These are phyloP conservation scores for Fusarium nisikadoi DNA, from an alignment of 2,329 filamentous ascomycete genomes.

Conservation along the genomic window DNA sequence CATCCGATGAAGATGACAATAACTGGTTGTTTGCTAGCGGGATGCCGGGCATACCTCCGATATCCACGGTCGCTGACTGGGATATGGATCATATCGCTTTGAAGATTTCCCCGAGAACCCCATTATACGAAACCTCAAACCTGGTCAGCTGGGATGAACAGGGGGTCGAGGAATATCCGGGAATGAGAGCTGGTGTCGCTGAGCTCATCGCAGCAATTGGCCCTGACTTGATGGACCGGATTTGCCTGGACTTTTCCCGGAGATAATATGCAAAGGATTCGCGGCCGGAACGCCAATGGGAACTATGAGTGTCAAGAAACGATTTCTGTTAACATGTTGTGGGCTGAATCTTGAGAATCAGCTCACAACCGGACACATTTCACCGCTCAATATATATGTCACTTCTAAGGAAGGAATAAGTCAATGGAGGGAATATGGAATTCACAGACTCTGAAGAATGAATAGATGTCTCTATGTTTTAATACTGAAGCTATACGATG, in stretches of 20 bases:
- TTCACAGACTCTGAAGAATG: neutral
- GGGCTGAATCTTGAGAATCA: neutral
- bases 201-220: conserved; percentile 76
- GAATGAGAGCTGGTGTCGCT: conserved; percentile 71
- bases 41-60: conserved; percentile 74
- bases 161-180: conserved; percentile 58
- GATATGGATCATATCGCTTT: conserved; percentile 70
- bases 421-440: neutral
- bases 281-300: too few relatives aligned
- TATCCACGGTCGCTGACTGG: conserved; percentile 62
- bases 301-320: neutral
- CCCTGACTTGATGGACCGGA: conserved; percentile 63
- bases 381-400: neutral
- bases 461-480: neutral
- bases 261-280: neutral
- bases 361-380: neutral
- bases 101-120: conserved; percentile 53
- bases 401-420: neutral
- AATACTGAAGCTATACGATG: neutral
- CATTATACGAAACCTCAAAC: conserved; percentile 59
- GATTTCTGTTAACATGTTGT: too few relatives aligned
- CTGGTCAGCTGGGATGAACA: conserved; percentile 69
- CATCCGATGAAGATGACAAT: conserved; percentile 31
- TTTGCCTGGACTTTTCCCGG: conserved; percentile 67
- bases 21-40: conserved; percentile 64